Evolutionary conservation across 75 land plant genomes (phyloP).

Genomic region (Cunninghamia lanceolata): DNA sequence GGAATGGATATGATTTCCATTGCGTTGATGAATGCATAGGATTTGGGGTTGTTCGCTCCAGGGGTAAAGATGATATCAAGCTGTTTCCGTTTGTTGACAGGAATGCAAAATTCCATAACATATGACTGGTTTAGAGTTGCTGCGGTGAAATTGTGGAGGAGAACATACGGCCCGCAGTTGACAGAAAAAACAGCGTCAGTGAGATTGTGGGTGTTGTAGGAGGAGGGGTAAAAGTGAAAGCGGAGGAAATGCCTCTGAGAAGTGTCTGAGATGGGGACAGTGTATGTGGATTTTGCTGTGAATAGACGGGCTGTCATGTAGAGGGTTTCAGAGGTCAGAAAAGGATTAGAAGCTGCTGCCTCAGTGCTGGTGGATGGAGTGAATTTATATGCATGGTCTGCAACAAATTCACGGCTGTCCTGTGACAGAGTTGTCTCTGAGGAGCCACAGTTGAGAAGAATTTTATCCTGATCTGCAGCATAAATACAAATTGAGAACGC

Average conservation of each 20-base stretch:
- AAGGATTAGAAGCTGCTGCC: neutral
- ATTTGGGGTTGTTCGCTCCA: neutral
- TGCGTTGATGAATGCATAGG: neutral
- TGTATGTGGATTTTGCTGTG: neutral
- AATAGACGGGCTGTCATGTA: neutral
- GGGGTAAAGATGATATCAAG: neutral
- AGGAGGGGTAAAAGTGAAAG: neutral
- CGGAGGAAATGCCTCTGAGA: neutral
- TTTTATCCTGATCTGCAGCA: no score
- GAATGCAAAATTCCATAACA: neutral
- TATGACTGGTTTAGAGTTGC: neutral
- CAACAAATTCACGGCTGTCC: neutral
- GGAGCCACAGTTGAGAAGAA: conserved; percentile 30
- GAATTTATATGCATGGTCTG: conserved; percentile 5
- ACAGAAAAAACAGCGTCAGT: neutral
- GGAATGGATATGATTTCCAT: neutral
- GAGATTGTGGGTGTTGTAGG: neutral
- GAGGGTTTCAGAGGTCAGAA: neutral
- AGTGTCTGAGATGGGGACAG: neutral
- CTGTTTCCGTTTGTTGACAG: neutral
- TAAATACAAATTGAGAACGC: no score
- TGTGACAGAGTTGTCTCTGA: neutral
- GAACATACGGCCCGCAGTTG: neutral
- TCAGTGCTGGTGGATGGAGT: neutral
- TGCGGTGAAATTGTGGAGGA: neutral